Percentiles rank a stretch among this genome's conserved stretches.
Evolutionary conservation across 2,329 filamentous ascomycete genomes (phyloP).

Genomic region (Elsinoe fawcettii): DNA sequence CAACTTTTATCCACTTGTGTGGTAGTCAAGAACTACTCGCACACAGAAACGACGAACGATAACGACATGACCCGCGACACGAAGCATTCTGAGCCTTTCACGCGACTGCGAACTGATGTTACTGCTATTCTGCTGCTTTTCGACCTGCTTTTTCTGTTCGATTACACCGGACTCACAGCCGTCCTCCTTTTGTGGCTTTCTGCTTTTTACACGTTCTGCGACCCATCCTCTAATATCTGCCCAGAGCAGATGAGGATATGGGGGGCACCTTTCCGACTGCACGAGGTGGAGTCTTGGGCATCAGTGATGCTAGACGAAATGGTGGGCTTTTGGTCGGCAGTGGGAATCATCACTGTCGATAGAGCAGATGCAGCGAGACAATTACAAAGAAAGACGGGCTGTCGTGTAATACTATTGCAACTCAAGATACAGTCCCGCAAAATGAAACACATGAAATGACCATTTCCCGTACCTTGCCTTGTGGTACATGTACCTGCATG

Average conservation of each 20-base stretch:
- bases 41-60: neutral
- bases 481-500: slow-evolving; percentile 1
- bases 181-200: neutral
- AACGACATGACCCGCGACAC: slow-evolving; percentile 3
- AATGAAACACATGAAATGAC: neutral
- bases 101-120: neutral
- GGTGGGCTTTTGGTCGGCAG: neutral
- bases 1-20: neutral
- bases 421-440: neutral
- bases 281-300: neutral
- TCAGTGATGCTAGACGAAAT: neutral
- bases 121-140: neutral
- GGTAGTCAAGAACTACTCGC: neutral
- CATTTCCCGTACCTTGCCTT: neutral
- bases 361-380: neutral
- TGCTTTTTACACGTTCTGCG: neutral
- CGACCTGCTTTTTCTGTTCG: neutral
- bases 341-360: neutral
- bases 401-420: neutral
- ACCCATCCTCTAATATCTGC: neutral
- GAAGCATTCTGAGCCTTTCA: slow-evolving; percentile 14
- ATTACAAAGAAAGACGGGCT: neutral
- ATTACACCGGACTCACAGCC: neutral
- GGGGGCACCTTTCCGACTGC: neutral
- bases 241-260: neutral